Evolutionary conservation across 768 basidiomycete genomes (phyloP), one percentile per base, ranked within the genome.

Genomic region (Candolleomyces aberdarensis): DNA sequence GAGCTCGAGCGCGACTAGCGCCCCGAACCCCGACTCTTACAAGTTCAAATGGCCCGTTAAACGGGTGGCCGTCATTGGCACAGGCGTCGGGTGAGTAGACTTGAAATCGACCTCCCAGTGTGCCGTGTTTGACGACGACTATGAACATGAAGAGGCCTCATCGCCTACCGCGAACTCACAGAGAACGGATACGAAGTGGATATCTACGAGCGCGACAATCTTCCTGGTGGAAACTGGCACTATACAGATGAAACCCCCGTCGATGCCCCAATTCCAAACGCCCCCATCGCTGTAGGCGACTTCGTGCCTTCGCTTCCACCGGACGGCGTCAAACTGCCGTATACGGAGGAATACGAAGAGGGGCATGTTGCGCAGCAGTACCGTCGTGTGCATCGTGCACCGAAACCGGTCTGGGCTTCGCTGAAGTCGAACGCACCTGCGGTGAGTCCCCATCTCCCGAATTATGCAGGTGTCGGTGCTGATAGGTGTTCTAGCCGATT

Each of bases 211-310:
- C 73, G 78, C n/a, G 78, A 78, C 62, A 59, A 66, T 29, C 56
- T 70, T 0, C 76, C 78, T 1, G 76, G 77, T 3, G 77, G 77
- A 9, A 77, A 75, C 59, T 80, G 78, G 78, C 76, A 76, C 59
- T 78, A 78, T 52, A 75, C 75, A 8, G 77, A 78, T 7, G 74
- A 78, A 57, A 65, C 63, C 1, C 72, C 78, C 2, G 60, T 71
- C 5, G 66, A 74, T 53, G 71, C 75, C 1, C 72, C 76, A 15
- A 68, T 80, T 15, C 78, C 77, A 4, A 76, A 75, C 57, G 66
- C 61, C 3, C 70, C 73, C 56, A 66, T 73, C 9, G 60, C 68
- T 0, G 59, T 73, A 5, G 75, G 68, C 0, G 78, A 78, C 61
- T 79, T 68, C 56, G 68, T 60, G 19, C 76, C 78, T 1, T 72